Evolutionary conservation across 345 rosid species (phyloP).

Genomic region (Corymbia maculata): DNA sequence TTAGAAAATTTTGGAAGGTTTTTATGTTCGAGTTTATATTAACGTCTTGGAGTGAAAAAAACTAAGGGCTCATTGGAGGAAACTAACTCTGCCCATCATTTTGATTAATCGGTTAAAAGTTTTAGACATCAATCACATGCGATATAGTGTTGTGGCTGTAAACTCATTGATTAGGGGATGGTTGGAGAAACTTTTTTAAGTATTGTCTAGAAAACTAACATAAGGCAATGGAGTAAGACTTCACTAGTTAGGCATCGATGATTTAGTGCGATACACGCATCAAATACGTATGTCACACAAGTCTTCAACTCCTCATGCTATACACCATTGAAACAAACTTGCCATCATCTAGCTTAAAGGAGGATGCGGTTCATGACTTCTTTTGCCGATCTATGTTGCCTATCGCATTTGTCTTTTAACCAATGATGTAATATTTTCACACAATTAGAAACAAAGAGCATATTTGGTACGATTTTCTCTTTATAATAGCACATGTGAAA

Average conservation of each 20-base stretch:
- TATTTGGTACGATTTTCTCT: not conserved
- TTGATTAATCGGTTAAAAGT: not conserved
- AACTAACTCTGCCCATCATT: not conserved
- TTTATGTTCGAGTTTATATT: too few species aligned
- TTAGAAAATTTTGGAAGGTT: not conserved
- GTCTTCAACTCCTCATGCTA: not conserved
- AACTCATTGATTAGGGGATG: not conserved
- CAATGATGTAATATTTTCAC: not conserved
- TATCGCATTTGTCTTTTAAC: not conserved
- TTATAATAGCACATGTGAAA: not conserved
- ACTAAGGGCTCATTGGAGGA: fast-evolving
- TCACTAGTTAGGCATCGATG: not conserved
- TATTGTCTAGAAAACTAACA: not conserved
- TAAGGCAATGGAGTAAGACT: not conserved
- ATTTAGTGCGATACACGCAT: not conserved
- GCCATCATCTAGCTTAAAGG: not conserved
- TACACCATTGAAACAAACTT: not conserved
- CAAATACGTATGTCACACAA: not conserved
- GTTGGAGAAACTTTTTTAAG: not conserved
- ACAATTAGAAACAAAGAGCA: not conserved
- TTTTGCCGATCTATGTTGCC: not conserved
- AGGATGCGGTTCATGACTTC: not conserved
- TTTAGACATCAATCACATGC: not conserved
- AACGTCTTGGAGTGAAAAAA: not conserved
- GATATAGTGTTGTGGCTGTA: fast-evolving